Base-by-base conservation (phyloP, 441 rosid genomes). In the Arabidopsis hybrid region DNA sequence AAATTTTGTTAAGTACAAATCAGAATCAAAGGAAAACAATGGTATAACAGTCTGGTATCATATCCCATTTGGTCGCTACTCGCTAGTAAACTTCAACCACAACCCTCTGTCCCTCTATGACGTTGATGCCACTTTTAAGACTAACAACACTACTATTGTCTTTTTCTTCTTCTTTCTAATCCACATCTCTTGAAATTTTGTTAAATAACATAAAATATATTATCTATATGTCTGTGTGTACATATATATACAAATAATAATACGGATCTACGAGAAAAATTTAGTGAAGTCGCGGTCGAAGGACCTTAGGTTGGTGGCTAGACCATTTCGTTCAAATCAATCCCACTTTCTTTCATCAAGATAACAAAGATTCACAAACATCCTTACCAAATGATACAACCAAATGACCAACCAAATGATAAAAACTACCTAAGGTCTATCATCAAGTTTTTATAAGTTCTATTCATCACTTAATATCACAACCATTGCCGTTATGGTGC, bases 41-140 rank as follows among this genome's bases (percentile, higher is more conserved):
- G 55, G n/a, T 43, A 40, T 65, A 11, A 32, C 26, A 21, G 26
- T 21, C 58, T 18, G 35, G 65, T 34, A 57, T 21, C 38, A 53
- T 43, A 43, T 17, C 53, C 52, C 26, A 64, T 5, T 53, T 59
- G 60, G 31, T 46, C 5, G 17, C 51, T 7, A 14, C 49, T 70
- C 18, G 40, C 42, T 26, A 31, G 2, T 60, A 29, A 47, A 50
- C 49, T 55, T 73, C 65, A 21, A 56, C 42, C 71, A 56, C 77
- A 65, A 65, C 26, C 26, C 26, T 21, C 26, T 21, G 26, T 21
- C 32, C 34, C 32, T 61, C 11, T 16, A 7, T 13, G 49, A 10
- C 17, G 39, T 65, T 57, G 50, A 61, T 40, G 36, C 52, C 61
- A 61, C 31, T 61, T 40, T 62, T 32, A 16, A 51, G 45, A 65